Percentiles rank a stretch among this genome's conserved stretches.
phyloP scores from a whole-genome alignment of 2,329 filamentous ascomycete species.

The Sclerotinia spermophila region DNA sequence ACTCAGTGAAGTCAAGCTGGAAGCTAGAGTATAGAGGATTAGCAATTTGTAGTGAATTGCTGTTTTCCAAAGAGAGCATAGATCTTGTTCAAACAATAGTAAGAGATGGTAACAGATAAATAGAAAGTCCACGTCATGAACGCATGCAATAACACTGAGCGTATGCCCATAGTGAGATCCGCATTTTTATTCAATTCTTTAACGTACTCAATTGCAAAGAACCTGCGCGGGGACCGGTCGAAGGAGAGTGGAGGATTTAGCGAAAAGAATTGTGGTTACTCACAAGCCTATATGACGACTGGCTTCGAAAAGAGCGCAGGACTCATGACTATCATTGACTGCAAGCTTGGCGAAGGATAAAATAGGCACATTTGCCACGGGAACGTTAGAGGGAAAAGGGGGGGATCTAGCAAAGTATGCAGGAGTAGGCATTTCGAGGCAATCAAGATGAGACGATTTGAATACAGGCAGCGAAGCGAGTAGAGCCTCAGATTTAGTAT shows the following conservation, averaged over 20 bases:
- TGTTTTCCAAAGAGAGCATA: background rate
- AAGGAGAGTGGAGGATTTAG: background rate
- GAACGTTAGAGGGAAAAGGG: background rate
- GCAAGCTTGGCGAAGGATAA: conserved; percentile 4
- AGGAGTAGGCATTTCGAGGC: background rate
- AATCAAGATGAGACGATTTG: background rate
- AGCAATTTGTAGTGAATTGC: background rate
- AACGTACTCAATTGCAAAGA: background rate
- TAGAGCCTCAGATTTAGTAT: too few species aligned
- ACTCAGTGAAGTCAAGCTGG: background rate
- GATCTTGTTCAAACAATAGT: background rate
- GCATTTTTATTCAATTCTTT: background rate
- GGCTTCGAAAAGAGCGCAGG: conserved; percentile 1
- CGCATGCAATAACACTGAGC: background rate
- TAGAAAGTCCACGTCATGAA: background rate
- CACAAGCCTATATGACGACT: conserved; percentile 10
- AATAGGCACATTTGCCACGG: background rate
- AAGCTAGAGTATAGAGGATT: background rate
- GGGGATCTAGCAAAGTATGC: background rate
- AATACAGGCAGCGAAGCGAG: background rate
- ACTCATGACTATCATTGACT: background rate
- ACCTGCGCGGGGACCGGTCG: background rate
- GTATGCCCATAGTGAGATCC: background rate
- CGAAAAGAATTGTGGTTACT: background rate
- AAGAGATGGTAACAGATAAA: background rate